These are phyloP conservation scores for Quercus berberidifolia DNA, from an alignment of 306 rosid genomes.

Conservation along the genomic window DNA sequence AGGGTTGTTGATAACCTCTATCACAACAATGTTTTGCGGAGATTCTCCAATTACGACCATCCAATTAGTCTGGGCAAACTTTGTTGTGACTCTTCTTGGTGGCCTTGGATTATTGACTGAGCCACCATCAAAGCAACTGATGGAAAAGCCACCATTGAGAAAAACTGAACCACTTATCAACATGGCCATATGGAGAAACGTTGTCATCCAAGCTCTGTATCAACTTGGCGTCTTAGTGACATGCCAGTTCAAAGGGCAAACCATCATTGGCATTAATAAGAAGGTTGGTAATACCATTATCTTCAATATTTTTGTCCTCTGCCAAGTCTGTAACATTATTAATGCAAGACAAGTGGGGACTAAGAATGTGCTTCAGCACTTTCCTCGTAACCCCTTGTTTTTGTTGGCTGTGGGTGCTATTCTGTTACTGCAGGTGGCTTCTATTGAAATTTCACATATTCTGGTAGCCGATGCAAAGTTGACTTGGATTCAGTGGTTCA, in stretches of 20 bases:
- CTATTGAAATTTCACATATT: background rate
- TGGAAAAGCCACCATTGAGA: background rate
- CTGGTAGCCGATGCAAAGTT: background rate
- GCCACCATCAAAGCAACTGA: constrained; percentile 6
- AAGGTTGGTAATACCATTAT: background rate
- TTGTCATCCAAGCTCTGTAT: constrained; percentile 8
- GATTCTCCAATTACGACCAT: background rate
- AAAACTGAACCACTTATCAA: constrained; percentile 13
- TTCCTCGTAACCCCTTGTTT: background rate
- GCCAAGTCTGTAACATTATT: constrained; percentile 19
- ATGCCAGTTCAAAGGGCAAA: constrained; percentile 6
- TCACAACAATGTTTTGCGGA: background rate
- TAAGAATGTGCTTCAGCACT: background rate
- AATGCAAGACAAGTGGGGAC: constrained; percentile 10
- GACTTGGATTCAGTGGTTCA: constrained; percentile 8
- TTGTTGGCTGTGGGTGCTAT: constrained; percentile 1
- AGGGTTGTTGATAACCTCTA: background rate
- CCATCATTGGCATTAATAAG: background rate
- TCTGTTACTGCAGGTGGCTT: background rate
- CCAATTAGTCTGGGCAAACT: constrained; percentile 9
- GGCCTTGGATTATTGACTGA: constrained; percentile 14
- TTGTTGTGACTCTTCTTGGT: background rate
- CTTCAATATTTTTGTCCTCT: constrained; percentile 18
- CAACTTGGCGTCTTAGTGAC: background rate
- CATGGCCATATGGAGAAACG: constrained; percentile 20